Evolutionary conservation across 2,329 filamentous ascomycete species (phyloP).

Genomic region (Cercospora sp.): DNA sequence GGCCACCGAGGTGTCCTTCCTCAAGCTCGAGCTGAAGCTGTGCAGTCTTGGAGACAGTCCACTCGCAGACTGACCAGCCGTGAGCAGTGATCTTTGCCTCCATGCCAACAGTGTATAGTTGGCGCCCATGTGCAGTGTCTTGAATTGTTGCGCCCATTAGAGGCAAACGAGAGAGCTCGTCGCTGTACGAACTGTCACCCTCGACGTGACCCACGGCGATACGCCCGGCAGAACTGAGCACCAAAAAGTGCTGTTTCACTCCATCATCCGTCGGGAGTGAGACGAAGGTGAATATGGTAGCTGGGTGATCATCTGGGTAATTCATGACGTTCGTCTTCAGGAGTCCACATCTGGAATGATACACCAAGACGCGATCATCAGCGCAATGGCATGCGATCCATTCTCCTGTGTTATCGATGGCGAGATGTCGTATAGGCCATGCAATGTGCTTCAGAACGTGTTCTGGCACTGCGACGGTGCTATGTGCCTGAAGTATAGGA

Average conservation of each 20-base stretch:
- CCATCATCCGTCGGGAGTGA: constrained; percentile 38
- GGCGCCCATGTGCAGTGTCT: constrained; percentile 23
- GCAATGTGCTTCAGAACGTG: constrained; percentile 28
- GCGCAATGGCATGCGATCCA: constrained; percentile 68
- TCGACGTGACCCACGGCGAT: constrained; percentile 60
- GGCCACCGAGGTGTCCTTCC: constrained; percentile 13
- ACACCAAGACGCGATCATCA: constrained; percentile 60
- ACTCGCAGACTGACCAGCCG: constrained; percentile 21
- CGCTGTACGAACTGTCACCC: constrained; percentile 33
- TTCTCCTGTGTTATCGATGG: constrained; percentile 63
- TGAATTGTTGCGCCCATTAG: constrained; percentile 31
- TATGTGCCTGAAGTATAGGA: constrained; percentile 22
- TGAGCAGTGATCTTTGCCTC: constrained; percentile 26
- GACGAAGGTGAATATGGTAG: constrained; percentile 65
- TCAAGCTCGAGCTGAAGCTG: constrained; percentile 20
- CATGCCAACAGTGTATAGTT: constrained; percentile 30
- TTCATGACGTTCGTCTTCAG: constrained; percentile 60
- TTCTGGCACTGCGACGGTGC: constrained; percentile 21
- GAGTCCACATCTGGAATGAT: constrained; percentile 59
- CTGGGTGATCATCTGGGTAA: constrained; percentile 59
- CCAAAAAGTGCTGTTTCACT: constrained; percentile 50
- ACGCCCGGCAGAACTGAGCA: constrained; percentile 65
- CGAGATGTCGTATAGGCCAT: constrained; percentile 54
- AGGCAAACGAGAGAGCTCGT: constrained; percentile 27
- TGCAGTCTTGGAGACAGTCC: constrained; percentile 19